These are phyloP conservation scores for Aspergillus terreus DNA, from an alignment of 2,329 filamentous ascomycete species.

Conservation along the genomic window DNA sequence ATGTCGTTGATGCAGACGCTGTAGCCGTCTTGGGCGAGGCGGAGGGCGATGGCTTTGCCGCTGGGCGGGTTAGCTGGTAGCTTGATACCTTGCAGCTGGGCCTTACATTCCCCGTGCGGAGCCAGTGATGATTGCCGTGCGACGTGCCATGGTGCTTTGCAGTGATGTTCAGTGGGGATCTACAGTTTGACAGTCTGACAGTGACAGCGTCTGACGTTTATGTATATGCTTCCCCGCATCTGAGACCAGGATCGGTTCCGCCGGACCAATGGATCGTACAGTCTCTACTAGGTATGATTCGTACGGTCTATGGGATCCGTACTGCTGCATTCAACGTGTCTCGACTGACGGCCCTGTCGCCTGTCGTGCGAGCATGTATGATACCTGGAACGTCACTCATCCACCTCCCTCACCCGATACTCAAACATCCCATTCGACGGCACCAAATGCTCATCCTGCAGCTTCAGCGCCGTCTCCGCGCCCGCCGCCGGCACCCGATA, in stretches of 20 bases:
- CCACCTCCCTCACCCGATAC: constrained; percentile 28
- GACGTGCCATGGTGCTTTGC: constrained; percentile 3
- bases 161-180: no score
- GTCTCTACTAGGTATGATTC: no score
- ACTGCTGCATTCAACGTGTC: no score
- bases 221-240: background rate
- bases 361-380: no score
- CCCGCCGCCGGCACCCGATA: constrained; percentile 61
- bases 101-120: constrained; percentile 40
- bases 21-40: constrained; percentile 63
- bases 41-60: constrained; percentile 48
- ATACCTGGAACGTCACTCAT: constrained; percentile 1
- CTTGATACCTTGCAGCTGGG: no score
- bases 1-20: constrained; percentile 64
- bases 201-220: background rate
- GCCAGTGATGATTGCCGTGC: constrained; percentile 39
- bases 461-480: constrained; percentile 50
- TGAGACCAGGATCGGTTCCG: background rate
- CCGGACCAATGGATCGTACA: background rate
- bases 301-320: background rate
- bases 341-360: no score
- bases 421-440: constrained; percentile 57
- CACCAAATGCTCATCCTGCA: constrained; percentile 48
- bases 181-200: no score
- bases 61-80: constrained; percentile 6